These are phyloP conservation scores for Ustilago nuda DNA, from an alignment of 1,284 basidiomycete genomes.

Conservation along the genomic window DNA sequence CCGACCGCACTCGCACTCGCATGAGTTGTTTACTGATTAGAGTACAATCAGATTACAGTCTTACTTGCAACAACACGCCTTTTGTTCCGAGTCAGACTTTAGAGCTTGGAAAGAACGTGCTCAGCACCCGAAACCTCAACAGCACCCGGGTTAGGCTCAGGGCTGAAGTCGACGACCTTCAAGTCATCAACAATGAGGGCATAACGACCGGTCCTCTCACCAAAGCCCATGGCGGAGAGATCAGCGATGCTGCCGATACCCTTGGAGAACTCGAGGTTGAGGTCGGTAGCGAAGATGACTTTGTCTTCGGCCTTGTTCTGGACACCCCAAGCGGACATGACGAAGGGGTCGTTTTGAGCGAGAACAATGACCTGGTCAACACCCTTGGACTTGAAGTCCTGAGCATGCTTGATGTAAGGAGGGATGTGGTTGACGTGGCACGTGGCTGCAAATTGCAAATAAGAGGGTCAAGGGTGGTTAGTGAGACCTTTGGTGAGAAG, in stretches of 20 bases:
- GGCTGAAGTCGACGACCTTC: constrained; percentile 69
- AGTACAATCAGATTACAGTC: neutral
- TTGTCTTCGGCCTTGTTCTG: constrained; percentile 79
- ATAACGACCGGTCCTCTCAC: constrained; percentile 78
- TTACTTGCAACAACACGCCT: neutral
- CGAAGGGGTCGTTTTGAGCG: constrained; percentile 66
- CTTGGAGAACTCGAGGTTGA: constrained; percentile 76
- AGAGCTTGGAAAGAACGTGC: constrained; percentile 75
- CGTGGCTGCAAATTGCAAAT: constrained; percentile 30
- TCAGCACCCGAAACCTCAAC: constrained; percentile 78
- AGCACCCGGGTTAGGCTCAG: constrained; percentile 68
- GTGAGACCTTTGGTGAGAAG: neutral
- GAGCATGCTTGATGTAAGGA: constrained; percentile 76
- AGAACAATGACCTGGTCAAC: constrained; percentile 75
- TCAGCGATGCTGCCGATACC: constrained; percentile 76
- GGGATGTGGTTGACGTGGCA: constrained; percentile 73
- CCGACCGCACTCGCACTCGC: no score
- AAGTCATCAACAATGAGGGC: constrained; percentile 79
- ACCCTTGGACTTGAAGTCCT: constrained; percentile 79
- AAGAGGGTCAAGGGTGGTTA: neutral
- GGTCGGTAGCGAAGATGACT: constrained; percentile 78
- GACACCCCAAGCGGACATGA: constrained; percentile 76
- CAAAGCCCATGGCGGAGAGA: constrained; percentile 74
- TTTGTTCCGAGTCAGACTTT: constrained; percentile 3
- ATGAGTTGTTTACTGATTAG: neutral